Percentiles rank a stretch among this genome's conserved stretches.
These are phyloP conservation scores for Paecilomyces variotii DNA, from an alignment of 2,329 filamentous ascomycete species.

Conservation along the genomic window DNA sequence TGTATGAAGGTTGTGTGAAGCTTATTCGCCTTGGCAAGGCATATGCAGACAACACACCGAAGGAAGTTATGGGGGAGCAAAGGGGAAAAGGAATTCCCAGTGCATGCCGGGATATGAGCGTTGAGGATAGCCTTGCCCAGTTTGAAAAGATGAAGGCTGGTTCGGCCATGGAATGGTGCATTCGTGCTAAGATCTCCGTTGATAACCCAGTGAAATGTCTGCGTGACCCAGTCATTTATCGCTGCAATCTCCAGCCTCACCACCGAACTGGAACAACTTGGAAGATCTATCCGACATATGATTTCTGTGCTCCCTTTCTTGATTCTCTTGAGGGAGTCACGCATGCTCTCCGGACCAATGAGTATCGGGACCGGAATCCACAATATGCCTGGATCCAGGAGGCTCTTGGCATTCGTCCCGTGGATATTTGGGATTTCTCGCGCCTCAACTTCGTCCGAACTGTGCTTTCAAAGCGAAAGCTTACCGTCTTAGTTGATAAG, in stretches of 20 bases:
- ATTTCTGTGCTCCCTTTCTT: constrained; percentile 51
- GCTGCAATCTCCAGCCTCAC: constrained; percentile 62
- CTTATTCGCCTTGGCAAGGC: constrained; percentile 73
- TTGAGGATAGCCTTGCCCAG: constrained; percentile 69
- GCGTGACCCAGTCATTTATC: constrained; percentile 86
- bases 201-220: constrained; percentile 84
- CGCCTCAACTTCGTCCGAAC: constrained; percentile 32
- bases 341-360: constrained; percentile 51
- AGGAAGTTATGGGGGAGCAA: constrained; percentile 72
- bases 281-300: constrained; percentile 54
- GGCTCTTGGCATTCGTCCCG: constrained; percentile 21
- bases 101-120: constrained; percentile 60
- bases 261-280: constrained; percentile 48
- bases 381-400: constrained; percentile 32
- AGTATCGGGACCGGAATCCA: constrained; percentile 35
- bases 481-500: constrained; percentile 27
- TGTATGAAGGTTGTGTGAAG: constrained; percentile 71
- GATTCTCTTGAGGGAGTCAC: constrained; percentile 50
- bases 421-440: constrained; percentile 29
- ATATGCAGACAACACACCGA: constrained; percentile 80
- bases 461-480: constrained; percentile 29
- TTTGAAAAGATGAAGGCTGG: constrained; percentile 85
- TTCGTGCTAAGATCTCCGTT: constrained; percentile 77
- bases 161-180: constrained; percentile 65
- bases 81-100: constrained; percentile 70